Conservation (phyloP, 2,329 filamentous ascomycete species). For the Cryphonectria carpinicola region DNA sequence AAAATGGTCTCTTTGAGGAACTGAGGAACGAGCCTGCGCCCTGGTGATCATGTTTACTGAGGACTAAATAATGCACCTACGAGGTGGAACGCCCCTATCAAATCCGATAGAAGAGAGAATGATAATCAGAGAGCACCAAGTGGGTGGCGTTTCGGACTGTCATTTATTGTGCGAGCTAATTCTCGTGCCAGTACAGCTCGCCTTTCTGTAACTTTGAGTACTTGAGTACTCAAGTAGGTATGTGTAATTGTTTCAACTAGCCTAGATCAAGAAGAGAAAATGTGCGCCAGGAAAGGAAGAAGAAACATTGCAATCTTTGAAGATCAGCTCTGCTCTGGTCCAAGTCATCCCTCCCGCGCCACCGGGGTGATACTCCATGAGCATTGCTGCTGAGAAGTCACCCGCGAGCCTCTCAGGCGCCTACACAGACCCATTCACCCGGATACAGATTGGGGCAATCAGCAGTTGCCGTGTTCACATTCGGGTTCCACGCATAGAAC, state of each 20-base stretch:
- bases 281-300: neutral
- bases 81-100: too few relatives aligned
- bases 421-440: constrained; percentile 1
- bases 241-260: neutral
- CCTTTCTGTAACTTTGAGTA: neutral
- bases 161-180: neutral
- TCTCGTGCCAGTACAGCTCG: neutral
- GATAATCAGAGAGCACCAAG: neutral
- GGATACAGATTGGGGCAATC: too few relatives aligned
- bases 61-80: too few relatives aligned
- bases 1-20: too few relatives aligned
- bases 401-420: constrained; percentile 1
- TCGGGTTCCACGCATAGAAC: constrained; percentile 14
- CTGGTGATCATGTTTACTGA: too few relatives aligned
- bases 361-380: neutral
- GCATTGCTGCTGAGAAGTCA: neutral
- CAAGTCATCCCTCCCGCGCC: neutral
- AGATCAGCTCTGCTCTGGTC: neutral
- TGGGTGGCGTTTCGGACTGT: neutral
- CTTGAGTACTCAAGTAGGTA: neutral
- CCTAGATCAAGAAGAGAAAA: neutral
- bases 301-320: neutral
- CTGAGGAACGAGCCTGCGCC: too few relatives aligned
- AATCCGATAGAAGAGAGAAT: neutral
- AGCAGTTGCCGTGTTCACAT: neutral